These are phyloP conservation scores for Grigorovia transvaalensis DNA, from an alignment of 805 yeast species.

Conservation along the genomic window DNA sequence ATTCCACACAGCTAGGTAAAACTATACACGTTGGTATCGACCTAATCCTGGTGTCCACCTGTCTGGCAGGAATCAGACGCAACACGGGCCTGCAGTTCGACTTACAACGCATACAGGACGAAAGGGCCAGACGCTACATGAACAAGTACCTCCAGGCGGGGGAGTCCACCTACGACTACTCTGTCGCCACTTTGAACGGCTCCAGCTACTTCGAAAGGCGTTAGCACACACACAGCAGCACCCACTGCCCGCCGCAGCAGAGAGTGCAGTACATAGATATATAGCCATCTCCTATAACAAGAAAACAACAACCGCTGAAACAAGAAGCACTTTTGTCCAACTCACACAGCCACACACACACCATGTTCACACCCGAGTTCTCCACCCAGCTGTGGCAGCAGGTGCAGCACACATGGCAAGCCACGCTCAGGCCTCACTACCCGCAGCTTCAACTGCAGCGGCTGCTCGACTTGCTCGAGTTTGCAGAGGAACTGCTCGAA, in stretches of 20 bases:
- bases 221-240: conserved; percentile 15
- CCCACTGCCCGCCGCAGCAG: not conserved
- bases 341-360: not conserved
- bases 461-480: conserved; percentile 30
- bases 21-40: conserved; percentile 49
- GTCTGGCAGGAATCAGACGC: conserved; percentile 63
- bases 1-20: conserved; percentile 36
- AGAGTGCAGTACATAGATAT: not conserved
- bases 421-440: conserved; percentile 25
- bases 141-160: conserved; percentile 70
- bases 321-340: no score
- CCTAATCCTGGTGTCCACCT: conserved; percentile 51
- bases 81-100: conserved; percentile 60
- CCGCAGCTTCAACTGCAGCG: conserved; percentile 28
- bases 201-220: conserved; percentile 66
- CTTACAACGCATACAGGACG: conserved; percentile 35
- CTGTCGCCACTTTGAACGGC: conserved; percentile 57
- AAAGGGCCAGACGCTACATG: conserved; percentile 41
- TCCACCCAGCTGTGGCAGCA: conserved; percentile 29
- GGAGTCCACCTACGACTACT: conserved; percentile 69
- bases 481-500: conserved; percentile 29
- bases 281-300: no score
- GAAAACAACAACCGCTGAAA: not conserved
- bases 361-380: conserved; percentile 31
- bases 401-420: conserved; percentile 20